Evolutionary conservation across 495 filamentous ascomycete genomes (phyloP), one percentile per base, ranked within the genome.

Genomic region (Neurospora africana): DNA sequence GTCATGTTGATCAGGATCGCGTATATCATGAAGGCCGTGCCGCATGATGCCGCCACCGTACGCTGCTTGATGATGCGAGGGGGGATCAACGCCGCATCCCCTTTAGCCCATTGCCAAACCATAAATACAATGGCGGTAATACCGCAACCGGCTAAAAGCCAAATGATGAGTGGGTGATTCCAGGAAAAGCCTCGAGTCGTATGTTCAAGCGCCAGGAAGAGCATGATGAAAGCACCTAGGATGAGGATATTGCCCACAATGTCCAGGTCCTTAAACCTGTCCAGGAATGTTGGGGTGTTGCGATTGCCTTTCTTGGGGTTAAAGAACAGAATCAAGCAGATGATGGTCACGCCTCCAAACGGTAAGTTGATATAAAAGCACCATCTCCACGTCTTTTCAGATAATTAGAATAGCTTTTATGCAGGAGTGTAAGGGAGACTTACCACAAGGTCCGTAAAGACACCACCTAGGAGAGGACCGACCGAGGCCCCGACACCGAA

Each of bases 1-100:
- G 90, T 89, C 77, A 91, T 87, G 86, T 86, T 90, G 72, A 80
- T 79, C 37, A 90, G 53, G 33, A 74, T 72, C n/a, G 74, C 78
- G 37, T 76, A 76, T n/a, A 74, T 73, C 75, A 76, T 74, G 73
- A 79, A 75, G 6, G 75, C 72, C 76, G 77, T 90, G 72, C 83
- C 81, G 1, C 83, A 79, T 19, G 83, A 82, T 10, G 82, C 84
- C 69, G 85, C 83, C 27, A 95, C 85, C 39, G 83, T 91, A 23
- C 92, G 88, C 74, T 94, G 88, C 61, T 81, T 86, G 53, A 86
- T 9, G 38, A 79, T 78, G 3, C 78, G 70, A 5, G 75, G 75
- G 21, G 77, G 78, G 43, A 79, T 75, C 70, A 78, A 40, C 1
- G 85, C 87, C 0, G 84, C 70, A 0, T 78, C 75, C 6, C 69